Base-by-base conservation (phyloP, 805 yeast species). In the Maudiozyma pseudohumilis region DNA sequence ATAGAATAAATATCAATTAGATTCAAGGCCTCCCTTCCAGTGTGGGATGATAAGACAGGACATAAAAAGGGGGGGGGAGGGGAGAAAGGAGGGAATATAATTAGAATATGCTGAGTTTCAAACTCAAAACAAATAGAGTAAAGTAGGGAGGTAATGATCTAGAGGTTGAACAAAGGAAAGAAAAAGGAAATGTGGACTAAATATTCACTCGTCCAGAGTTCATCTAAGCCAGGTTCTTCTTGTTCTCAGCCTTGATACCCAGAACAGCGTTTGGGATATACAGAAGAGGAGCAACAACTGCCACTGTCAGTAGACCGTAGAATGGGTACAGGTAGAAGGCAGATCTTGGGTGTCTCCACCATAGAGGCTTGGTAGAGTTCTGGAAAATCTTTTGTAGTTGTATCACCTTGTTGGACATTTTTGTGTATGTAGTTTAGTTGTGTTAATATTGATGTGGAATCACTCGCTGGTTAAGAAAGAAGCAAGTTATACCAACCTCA, bases 241-340 rank as follows among this genome's bases (percentile, higher is more conserved):
- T 26, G 26, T 49, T 55, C 44, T 50, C 46, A 29, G 60, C 80
- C 66, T 80, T 80, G 57, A 79, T 68, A 60, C 88, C 89, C 38
- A 68, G 60, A 45, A 76, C 57, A 52, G 92, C 88, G 65, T 86
- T 78, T 52, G 77, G 83, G 35, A 76, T 60, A 71, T 76, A 81
- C 68, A 64, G 74, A 50, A 79, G 67, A 43, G 92, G 80, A 43
- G 74, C 71, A 42, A 69, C 69, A 36, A 84, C 74, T 46, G 84
- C 68, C 43, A 79, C 69, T 39, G 83, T 66, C 62, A 83, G 78
- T 43, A 77, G 68, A 45, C 83, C 84, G 68, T 71, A 79, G 73
- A 77, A 84, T 57, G 94, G 94, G 65, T 77, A 78, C 48, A 83
- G 71, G 59, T 78, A 63, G 53, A 70, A 66, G 65, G 80, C 80